phyloP scores from a whole-genome alignment of 768 basidiomycete genomes.

The Leucocoprinus birnbaumii region DNA sequence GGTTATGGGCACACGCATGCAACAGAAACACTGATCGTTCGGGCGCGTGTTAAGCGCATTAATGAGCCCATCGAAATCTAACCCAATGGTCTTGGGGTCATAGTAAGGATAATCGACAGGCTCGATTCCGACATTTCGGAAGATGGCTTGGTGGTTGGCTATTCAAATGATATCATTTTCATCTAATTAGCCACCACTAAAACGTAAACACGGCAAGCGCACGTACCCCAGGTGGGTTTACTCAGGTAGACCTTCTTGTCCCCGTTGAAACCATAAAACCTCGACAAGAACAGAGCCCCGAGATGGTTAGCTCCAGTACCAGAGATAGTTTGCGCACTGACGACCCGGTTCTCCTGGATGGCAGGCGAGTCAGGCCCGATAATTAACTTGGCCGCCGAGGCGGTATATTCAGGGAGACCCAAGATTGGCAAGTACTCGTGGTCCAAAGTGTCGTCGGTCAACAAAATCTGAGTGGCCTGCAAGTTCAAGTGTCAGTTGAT shows the following conservation, averaged over 20 bases:
- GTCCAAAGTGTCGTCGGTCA: conserved; percentile 72
- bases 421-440: conserved; percentile 94
- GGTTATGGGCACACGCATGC: conserved; percentile 96
- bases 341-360: conserved; percentile 66
- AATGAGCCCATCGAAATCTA: conserved; percentile 75
- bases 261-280: conserved; percentile 74
- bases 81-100: conserved; percentile 83
- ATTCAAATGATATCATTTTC: conserved; percentile 3
- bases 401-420: conserved; percentile 80
- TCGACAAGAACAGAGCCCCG: conserved; percentile 81
- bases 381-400: conserved; percentile 79
- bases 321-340: conserved; percentile 90
- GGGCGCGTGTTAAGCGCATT: conserved; percentile 60
- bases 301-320: conserved; percentile 97
- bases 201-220: conserved; percentile 1
- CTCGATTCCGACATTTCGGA: conserved; percentile 86
- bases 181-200: conserved; percentile 6
- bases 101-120: conserved; percentile 93
- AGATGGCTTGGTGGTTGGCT: conserved; percentile 91
- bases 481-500: too few relatives aligned
- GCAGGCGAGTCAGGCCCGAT: conserved; percentile 72
- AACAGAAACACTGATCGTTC: conserved; percentile 82
- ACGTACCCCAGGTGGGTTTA: conserved; percentile 92
- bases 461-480: conserved; percentile 70
- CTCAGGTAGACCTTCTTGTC: conserved; percentile 78